Conservation (phyloP, 768 basidiomycete species). For the Gelatoporia subvermispora region DNA sequence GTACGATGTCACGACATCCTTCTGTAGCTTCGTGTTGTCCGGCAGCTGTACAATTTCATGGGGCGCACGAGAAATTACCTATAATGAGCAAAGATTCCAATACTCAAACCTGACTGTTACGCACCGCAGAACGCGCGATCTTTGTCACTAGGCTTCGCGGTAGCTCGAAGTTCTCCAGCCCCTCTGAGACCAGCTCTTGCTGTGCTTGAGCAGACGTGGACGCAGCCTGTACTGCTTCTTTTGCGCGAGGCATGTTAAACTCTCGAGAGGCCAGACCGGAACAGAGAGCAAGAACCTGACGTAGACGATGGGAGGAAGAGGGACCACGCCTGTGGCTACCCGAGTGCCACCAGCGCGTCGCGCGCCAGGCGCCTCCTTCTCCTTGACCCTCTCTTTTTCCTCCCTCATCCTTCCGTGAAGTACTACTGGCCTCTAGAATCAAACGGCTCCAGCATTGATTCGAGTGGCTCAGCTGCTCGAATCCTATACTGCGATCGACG, state of each 20-base stretch:
- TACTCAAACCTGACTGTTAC: conserved; percentile 18
- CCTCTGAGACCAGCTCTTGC: conserved; percentile 75
- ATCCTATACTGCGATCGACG: no score
- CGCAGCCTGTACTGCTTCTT: conserved; percentile 37
- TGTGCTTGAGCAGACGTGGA: conserved; percentile 60
- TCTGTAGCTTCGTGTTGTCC: conserved; percentile 81
- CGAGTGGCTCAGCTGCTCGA: no score
- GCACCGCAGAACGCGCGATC: conserved; percentile 80
- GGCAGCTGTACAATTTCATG: conserved; percentile 68
- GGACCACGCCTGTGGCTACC: no score
- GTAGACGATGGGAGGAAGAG: not conserved
- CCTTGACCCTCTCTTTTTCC: no score
- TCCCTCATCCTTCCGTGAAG: no score
- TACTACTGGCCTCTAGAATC: no score
- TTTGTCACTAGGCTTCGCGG: conserved; percentile 79
- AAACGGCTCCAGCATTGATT: no score
- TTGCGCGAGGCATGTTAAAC: conserved; percentile 72
- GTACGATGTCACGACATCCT: conserved; percentile 81
- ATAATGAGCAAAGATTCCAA: not conserved
- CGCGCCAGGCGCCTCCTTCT: no score
- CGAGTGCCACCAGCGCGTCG: no score
- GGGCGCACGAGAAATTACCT: no score
- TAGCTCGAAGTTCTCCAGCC: conserved; percentile 86
- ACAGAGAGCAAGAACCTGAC: not conserved
- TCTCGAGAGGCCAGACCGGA: not conserved